Evolutionary conservation across 2,329 filamentous ascomycete species (phyloP).

Genomic region (Fonsecaea monophora): DNA sequence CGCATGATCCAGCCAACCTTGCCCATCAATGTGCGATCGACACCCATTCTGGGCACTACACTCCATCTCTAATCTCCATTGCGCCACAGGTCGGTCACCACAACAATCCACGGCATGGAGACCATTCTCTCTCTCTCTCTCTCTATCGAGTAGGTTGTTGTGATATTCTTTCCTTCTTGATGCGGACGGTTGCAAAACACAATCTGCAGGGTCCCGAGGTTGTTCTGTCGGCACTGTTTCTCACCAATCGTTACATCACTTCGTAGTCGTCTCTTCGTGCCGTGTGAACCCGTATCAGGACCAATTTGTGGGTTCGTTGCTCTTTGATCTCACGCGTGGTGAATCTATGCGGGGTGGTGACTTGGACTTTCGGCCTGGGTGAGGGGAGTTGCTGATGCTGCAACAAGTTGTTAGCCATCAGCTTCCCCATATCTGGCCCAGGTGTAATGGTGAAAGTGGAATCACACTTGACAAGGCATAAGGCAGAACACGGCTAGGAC

Average conservation of each 20-base stretch:
- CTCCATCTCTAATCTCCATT: no score
- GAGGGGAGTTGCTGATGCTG: slow-evolving; percentile 38
- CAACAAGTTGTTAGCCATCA: neutral
- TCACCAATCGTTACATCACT: neutral
- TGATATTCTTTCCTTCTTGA: neutral
- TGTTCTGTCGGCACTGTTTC: neutral
- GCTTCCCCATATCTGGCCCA: neutral
- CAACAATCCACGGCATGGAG: neutral
- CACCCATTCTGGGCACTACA: no score
- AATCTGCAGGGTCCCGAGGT: neutral
- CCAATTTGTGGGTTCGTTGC: slow-evolving; percentile 14
- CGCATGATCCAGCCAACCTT: no score
- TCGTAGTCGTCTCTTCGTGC: neutral
- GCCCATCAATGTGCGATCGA: no score
- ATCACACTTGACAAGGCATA: slow-evolving; percentile 4
- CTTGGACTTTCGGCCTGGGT: slow-evolving; percentile 37
- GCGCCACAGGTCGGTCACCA: neutral
- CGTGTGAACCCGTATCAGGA: neutral
- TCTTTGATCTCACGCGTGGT: slow-evolving; percentile 21
- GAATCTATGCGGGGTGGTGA: slow-evolving; percentile 43
- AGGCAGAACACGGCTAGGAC: slow-evolving; percentile 46
- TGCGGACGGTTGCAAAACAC: neutral
- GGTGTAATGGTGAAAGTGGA: slow-evolving; percentile 11
- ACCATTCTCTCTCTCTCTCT: no score
- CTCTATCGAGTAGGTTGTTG: neutral